A percentile compares a stretch with the other conserved stretches of the same genome.
phyloP scores from a whole-genome alignment of 305 asterid species.

The Striga hermonthica region DNA sequence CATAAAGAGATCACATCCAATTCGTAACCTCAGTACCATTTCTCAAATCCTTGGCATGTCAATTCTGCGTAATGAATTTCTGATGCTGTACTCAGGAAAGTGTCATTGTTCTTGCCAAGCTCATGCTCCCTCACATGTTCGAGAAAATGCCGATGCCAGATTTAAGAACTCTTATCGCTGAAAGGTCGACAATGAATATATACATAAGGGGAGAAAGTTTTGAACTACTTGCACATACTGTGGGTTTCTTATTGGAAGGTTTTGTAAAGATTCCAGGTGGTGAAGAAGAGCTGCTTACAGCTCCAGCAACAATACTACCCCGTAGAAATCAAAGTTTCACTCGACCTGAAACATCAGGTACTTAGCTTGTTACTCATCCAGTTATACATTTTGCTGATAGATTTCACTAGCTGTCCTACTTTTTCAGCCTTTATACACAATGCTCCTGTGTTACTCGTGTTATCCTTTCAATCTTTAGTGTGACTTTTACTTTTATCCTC shows the following conservation, averaged over 20 bases:
- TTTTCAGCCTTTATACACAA: neutral
- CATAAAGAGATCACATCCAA: too few species aligned
- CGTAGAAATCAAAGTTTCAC: slow-evolving; percentile 49
- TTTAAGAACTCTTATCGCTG: slow-evolving; percentile 67
- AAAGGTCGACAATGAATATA: slow-evolving; percentile 60
- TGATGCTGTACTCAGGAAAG: slow-evolving; percentile 56
- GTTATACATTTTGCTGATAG: neutral
- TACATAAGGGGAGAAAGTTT: slow-evolving; percentile 78
- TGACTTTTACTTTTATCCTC: slow-evolving; percentile 4
- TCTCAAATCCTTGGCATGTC: slow-evolving; percentile 23
- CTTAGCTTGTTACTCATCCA: slow-evolving; percentile 18
- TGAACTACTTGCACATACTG: slow-evolving; percentile 68
- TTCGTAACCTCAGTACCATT: slow-evolving; percentile 2
- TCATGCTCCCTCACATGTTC: slow-evolving; percentile 77
- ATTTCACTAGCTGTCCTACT: slow-evolving; percentile 5
- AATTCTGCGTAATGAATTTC: neutral
- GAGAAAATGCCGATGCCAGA: slow-evolving; percentile 83
- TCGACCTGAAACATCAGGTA: slow-evolving; percentile 64
- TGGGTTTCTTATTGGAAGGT: slow-evolving; percentile 89
- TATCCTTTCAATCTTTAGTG: neutral
- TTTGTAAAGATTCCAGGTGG: slow-evolving; percentile 60
- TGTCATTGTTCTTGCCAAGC: slow-evolving; percentile 63
- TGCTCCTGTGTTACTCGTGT: slow-evolving; percentile 17
- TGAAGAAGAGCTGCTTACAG: slow-evolving; percentile 55
- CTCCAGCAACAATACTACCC: slow-evolving; percentile 68